Conservation (phyloP, 345 rosid genomes). For the Linum tenue region DNA sequence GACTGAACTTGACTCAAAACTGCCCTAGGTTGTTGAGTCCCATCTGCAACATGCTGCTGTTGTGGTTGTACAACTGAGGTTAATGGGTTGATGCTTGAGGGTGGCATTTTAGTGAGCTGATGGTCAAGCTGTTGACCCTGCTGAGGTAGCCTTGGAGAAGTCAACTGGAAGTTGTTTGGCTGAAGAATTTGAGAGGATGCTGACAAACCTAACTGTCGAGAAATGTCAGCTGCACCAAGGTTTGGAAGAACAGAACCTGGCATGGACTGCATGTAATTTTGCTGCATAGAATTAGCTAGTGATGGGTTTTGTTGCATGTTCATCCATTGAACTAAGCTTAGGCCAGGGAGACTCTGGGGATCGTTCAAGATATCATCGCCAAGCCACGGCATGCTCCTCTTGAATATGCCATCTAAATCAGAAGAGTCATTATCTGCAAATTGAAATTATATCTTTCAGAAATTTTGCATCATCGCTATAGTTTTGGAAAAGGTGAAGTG, state of each 20-base stretch:
- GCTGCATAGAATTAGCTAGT: constrained; percentile 38
- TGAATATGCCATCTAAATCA: constrained; percentile 64
- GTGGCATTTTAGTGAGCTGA: constrained; percentile 33
- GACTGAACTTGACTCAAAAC: constrained; percentile 41
- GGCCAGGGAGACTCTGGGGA: constrained; percentile 49
- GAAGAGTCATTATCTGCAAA: constrained; percentile 60
- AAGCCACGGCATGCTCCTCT: constrained; percentile 87
- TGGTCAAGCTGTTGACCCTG: constrained; percentile 43
- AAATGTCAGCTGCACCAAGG: constrained; percentile 36
- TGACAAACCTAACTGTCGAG: constrained; percentile 39
- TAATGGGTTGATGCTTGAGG: constrained; percentile 26
- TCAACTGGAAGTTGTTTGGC: constrained; percentile 34
- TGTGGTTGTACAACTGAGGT: constrained; percentile 28
- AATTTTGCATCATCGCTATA: constrained; percentile 2
- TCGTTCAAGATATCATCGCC: constrained; percentile 73
- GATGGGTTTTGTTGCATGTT: constrained; percentile 70
- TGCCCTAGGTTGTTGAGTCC: constrained; percentile 39
- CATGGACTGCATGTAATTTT: constrained; percentile 36
- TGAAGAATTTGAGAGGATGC: constrained; percentile 35
- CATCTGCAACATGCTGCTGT: constrained; percentile 38
- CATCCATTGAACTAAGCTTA: constrained; percentile 91
- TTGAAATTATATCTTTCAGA: constrained; percentile 7
- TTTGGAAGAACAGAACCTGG: constrained; percentile 40
- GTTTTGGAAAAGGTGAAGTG: constrained; percentile 3
- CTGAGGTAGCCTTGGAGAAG: constrained; percentile 35